A percentile compares a stretch with the other conserved stretches of the same genome.
Conservation (phyloP, 2,329 filamentous ascomycete genomes). For the Aspergillus hortae region DNA sequence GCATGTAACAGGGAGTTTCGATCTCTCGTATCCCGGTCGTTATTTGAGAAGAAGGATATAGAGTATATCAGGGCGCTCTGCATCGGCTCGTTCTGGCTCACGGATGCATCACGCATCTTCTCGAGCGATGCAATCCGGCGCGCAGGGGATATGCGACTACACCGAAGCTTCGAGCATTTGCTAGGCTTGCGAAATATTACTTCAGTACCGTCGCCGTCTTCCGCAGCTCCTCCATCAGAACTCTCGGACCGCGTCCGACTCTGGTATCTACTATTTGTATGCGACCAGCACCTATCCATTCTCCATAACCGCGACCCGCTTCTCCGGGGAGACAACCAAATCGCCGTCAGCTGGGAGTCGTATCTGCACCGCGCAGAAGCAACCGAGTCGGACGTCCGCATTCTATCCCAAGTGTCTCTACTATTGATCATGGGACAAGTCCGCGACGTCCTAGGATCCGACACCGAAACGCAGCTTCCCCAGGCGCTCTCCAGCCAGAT, state of each 20-base stretch:
- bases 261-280: conserved; percentile 35
- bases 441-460: conserved; percentile 30
- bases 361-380: conserved; percentile 30
- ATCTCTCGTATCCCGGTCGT: conserved; percentile 42
- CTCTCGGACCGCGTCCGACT: conserved; percentile 28
- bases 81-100: conserved; percentile 51
- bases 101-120: conserved; percentile 45
- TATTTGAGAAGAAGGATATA: conserved; percentile 46
- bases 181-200: background rate
- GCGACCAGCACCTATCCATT: conserved; percentile 36
- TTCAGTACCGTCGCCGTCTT: background rate
- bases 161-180: conserved; percentile 40
- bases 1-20: conserved; percentile 47
- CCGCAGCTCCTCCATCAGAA: conserved; percentile 6
- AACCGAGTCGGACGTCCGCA: conserved; percentile 31
- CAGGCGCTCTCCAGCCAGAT: conserved; percentile 23
- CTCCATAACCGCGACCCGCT: conserved; percentile 35
- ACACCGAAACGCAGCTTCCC: conserved; percentile 26
- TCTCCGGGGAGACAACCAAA: conserved; percentile 33
- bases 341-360: conserved; percentile 32
- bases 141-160: conserved; percentile 26
- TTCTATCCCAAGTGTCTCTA: conserved; percentile 33
- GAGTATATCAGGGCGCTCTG: conserved; percentile 49
- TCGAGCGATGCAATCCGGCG: conserved; percentile 29
- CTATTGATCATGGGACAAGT: conserved; percentile 36